Evolutionary conservation across 352 stramenopile species (phyloP).

Genomic region (Globisporangium nagaii): DNA sequence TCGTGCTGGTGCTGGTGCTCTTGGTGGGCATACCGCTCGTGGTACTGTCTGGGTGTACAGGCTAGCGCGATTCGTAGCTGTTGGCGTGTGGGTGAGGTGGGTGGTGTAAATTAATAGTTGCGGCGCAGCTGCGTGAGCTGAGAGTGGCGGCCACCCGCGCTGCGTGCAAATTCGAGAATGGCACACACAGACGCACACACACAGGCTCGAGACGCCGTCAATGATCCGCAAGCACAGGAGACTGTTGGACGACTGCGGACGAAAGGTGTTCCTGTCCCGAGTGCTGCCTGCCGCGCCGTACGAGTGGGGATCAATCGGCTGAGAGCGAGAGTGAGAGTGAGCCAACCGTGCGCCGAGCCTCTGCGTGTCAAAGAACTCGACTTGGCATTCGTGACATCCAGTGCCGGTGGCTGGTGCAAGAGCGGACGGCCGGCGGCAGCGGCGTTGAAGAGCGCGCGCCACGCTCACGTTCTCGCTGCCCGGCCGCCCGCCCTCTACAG

Average conservation of each 20-base stretch:
- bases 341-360: background rate
- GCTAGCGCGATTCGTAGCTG: background rate
- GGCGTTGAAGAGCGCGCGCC: background rate
- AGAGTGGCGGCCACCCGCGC: background rate
- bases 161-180: conserved; percentile 2
- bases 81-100: background rate
- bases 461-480: no score
- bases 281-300: background rate
- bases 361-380: background rate
- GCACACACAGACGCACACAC: background rate
- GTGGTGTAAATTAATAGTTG: conserved; percentile 8
- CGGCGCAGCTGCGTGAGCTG: background rate
- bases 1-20: background rate
- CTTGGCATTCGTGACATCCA: no score
- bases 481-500: no score
- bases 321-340: conserved; percentile 1
- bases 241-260: background rate
- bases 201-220: background rate
- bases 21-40: background rate
- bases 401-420: no score
- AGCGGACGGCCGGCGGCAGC: no score
- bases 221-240: no score
- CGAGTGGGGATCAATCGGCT: background rate
- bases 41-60: background rate
- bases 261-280: conserved; percentile 1